Conservation (phyloP, 2,329 filamentous ascomycete species). For the Aspergillus unguis region DNA sequence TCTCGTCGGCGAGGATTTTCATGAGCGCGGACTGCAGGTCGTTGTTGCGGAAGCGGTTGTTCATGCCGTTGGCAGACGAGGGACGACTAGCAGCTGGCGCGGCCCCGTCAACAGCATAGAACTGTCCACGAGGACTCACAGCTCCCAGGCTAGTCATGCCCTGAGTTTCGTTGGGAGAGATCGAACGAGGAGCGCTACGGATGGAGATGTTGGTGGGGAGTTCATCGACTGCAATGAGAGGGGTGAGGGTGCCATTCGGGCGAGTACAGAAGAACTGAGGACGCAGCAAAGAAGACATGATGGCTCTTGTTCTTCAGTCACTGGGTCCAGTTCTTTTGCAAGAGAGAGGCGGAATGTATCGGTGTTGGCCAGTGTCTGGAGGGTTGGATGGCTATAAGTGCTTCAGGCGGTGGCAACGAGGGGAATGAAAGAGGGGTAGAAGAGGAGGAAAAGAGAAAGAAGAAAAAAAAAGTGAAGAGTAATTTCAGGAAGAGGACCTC, state of each 20-base stretch:
- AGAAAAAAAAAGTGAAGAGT: slow-evolving; percentile 1
- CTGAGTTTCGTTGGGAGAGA: slow-evolving; percentile 37
- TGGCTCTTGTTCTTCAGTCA: neutral
- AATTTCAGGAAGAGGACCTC: slow-evolving; percentile 6
- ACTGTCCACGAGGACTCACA: slow-evolving; percentile 27
- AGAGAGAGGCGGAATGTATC: neutral
- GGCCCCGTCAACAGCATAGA: slow-evolving; percentile 34
- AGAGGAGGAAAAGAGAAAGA: slow-evolving; percentile 8
- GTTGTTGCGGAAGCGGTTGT: slow-evolving; percentile 13
- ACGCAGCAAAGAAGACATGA: slow-evolving; percentile 26
- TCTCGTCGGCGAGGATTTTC: slow-evolving; percentile 22
- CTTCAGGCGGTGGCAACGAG: neutral
- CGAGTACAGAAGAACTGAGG: slow-evolving; percentile 45
- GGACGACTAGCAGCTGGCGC: slow-evolving; percentile 5
- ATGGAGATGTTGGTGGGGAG: slow-evolving; percentile 39
- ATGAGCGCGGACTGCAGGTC: slow-evolving; percentile 22
- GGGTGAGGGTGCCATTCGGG: slow-evolving; percentile 39
- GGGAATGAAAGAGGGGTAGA: slow-evolving; percentile 8
- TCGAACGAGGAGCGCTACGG: slow-evolving; percentile 34
- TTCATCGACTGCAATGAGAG: slow-evolving; percentile 47
- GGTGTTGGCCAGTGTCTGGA: neutral
- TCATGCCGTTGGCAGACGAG: slow-evolving; percentile 6
- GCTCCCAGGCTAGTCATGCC: slow-evolving; percentile 45
- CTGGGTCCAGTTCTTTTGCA: neutral
- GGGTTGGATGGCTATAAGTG: neutral